Evolutionary conservation across 306 rosid genomes (phyloP), one percentile per base, ranked within the genome.

Genomic region (Bauhinia variegata): DNA sequence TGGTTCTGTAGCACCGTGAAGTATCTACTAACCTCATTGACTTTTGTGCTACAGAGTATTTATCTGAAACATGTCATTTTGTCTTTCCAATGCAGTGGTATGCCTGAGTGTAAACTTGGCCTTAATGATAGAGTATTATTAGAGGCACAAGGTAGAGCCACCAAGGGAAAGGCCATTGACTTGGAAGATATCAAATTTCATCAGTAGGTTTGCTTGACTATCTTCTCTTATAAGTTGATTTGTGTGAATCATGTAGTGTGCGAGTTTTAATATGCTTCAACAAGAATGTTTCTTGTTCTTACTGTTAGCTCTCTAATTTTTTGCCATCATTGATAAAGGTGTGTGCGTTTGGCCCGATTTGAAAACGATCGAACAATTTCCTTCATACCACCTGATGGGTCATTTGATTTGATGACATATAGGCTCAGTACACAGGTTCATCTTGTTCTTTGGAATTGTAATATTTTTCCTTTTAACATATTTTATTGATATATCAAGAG

Each of bases 71-170:
- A 36, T 78, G 41, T 15, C 31, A 43, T 44, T 55, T 46, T 71
- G 44, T 67, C 70, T 64, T 49, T 82, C 23, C 62, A 30, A 71
- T 73, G 79, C 96, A 92, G 98, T 85, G 98, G 98, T 74, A 92
- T 92, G 98, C 98, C 98, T 2, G 98, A 92, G 78, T 92, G 98
- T 83, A 92, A 89, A 85, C 96, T 92, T 75, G 98, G 98, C 72
- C 86, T 92, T 12, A 92, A 92, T 56, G 98, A 92, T 73, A 81
- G 98, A 84, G 88, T 92, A 54, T 67, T 92, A 57, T 76, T 92
- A 81, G 98, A 92, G 79, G 98, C 98, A 53, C 98, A 79, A 59
- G 82, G 99, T 65, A 88, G 99, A 75, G 66, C 96, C 13, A 82
- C 99, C 59, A 93, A 93, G 74, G 99, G 97, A 68, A 90, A 93